phyloP scores from a whole-genome alignment of 805 yeast genomes.

The Candida caryicola region DNA sequence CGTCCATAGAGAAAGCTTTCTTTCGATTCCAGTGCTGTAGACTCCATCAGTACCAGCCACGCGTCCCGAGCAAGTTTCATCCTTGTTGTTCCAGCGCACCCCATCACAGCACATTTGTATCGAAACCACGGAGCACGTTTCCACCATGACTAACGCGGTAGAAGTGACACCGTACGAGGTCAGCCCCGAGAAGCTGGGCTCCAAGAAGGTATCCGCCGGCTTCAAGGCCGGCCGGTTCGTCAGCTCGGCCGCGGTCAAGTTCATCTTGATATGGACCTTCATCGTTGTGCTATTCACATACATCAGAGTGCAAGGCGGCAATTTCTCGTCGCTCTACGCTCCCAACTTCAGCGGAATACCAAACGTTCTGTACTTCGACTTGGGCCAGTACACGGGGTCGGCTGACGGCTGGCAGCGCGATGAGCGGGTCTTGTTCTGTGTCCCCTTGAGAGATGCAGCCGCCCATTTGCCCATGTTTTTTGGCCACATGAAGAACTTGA shows the following conservation, averaged over 20 bases:
- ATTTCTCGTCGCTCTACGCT: constrained; percentile 18
- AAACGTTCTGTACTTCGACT: constrained; percentile 67
- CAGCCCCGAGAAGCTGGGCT: constrained; percentile 4
- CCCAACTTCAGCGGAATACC: constrained; percentile 32
- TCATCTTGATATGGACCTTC: neutral
- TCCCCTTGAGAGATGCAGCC: constrained; percentile 90
- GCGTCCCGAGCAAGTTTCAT: too few relatives aligned
- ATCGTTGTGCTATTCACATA: constrained; percentile 3
- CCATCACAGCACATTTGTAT: too few relatives aligned
- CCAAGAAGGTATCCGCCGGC: too few relatives aligned
- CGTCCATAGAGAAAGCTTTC: too few relatives aligned
- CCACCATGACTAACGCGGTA: too few relatives aligned
- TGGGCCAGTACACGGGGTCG: constrained; percentile 61
- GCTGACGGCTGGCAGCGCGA: constrained; percentile 74
- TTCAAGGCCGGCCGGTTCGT: too few relatives aligned
- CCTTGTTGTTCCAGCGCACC: too few relatives aligned
- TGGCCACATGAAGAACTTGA: constrained; percentile 70
- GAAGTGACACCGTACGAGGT: constrained; percentile 25
- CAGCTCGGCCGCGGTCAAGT: constrained; percentile 5
- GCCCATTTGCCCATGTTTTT: constrained; percentile 88
- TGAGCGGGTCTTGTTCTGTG: constrained; percentile 80
- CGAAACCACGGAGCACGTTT: too few relatives aligned
- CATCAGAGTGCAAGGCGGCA: neutral
- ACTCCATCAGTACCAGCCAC: too few relatives aligned
- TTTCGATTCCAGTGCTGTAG: too few relatives aligned